Conservation (phyloP, 2,329 filamentous ascomycete species). For the Colletotrichum sp. region DNA sequence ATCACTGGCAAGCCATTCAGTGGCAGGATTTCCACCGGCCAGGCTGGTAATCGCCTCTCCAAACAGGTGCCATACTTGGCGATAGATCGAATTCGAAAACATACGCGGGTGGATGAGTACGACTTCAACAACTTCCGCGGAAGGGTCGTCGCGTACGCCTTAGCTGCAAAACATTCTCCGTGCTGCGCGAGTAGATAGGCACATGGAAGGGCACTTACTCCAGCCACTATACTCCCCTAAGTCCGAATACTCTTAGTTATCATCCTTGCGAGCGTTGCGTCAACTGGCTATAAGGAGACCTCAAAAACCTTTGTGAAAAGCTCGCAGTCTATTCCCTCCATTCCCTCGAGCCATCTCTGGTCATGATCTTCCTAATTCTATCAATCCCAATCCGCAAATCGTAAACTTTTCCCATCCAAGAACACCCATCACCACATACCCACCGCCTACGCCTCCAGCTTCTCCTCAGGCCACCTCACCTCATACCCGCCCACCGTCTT, state of each 20-base stretch:
- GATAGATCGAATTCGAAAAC: neutral
- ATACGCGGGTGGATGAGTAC: neutral
- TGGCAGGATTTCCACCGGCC: neutral
- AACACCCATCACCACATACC: neutral
- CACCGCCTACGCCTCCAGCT: conserved; percentile 25
- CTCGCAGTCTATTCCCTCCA: neutral
- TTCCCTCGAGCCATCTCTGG: neutral
- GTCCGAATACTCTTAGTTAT: neutral
- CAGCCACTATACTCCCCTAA: neutral
- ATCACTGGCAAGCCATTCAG: neutral
- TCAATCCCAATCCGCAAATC: neutral
- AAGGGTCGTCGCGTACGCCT: neutral
- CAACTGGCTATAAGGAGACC: accelerated
- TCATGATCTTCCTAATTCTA: neutral
- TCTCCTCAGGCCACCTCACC: conserved; percentile 65
- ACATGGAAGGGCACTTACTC: neutral
- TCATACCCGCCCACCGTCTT: conserved; percentile 84
- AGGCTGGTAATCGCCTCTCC: no score
- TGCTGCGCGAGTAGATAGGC: neutral
- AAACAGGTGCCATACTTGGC: no score
- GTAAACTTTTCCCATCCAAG: neutral
- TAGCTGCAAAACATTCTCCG: neutral
- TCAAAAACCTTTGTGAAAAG: neutral
- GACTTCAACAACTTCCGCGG: neutral
- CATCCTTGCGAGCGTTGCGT: neutral